A percentile compares a stretch with the other conserved stretches of the same genome.
These are phyloP conservation scores for Melocanna baccifera DNA, from an alignment of 176 grass and related monocot species.

Conservation along the genomic window DNA sequence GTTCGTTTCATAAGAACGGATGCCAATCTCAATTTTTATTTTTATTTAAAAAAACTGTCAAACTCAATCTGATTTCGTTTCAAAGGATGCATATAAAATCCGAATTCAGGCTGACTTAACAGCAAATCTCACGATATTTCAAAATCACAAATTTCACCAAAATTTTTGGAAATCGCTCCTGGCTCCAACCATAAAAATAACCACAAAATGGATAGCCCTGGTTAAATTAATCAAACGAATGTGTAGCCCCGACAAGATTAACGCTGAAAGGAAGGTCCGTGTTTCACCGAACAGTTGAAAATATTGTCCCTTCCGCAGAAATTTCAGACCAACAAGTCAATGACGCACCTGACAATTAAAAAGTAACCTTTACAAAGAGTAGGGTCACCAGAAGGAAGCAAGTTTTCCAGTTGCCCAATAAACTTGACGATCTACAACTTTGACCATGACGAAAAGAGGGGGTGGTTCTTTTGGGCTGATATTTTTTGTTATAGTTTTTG, in stretches of 20 bases:
- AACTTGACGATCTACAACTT: not conserved
- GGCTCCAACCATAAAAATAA: not conserved
- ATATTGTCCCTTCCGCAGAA: not conserved
- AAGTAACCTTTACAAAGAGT: not conserved
- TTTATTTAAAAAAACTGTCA: not conserved
- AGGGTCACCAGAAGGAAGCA: not conserved
- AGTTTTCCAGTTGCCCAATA: not conserved
- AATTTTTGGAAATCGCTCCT: not conserved
- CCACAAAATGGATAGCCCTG: too few relatives aligned
- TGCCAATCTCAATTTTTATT: not conserved
- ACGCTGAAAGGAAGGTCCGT: not conserved
- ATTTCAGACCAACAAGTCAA: slow-evolving; percentile 12
- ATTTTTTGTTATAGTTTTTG: too few relatives aligned
- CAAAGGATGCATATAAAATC: not conserved
- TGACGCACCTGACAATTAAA: not conserved
- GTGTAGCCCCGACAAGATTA: not conserved
- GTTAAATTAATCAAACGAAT: not conserved
- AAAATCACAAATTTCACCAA: not conserved
- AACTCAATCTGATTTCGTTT: not conserved
- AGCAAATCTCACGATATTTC: not conserved
- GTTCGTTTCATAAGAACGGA: not conserved
- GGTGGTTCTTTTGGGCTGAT: too few relatives aligned
- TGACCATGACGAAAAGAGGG: not conserved
- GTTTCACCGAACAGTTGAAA: not conserved
- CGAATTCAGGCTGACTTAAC: not conserved